Evolutionary conservation across 768 basidiomycete genomes (phyloP).

Genomic region (Mrakia frigida): DNA sequence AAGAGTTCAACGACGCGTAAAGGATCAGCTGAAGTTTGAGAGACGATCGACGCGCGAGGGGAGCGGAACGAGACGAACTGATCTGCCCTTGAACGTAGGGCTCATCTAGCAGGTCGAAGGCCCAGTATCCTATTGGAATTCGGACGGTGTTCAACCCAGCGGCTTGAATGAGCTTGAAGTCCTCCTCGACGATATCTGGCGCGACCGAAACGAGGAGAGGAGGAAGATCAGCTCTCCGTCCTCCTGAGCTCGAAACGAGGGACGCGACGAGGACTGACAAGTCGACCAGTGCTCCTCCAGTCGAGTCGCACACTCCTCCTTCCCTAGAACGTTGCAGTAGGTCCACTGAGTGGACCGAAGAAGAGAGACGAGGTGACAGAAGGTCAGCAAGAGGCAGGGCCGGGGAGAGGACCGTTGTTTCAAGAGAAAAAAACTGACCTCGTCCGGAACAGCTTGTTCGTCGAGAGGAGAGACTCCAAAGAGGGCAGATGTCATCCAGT

Average conservation of each 20-base stretch:
- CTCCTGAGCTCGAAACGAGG: not conserved
- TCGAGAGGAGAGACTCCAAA: not conserved
- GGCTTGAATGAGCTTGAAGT: conserved; percentile 21
- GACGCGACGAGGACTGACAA: not conserved
- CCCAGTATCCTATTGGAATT: conserved; percentile 30
- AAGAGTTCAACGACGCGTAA: not conserved
- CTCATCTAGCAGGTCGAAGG: conserved; percentile 22
- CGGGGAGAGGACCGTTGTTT: not conserved
- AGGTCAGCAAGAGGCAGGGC: not conserved
- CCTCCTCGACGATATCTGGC: conserved; percentile 23
- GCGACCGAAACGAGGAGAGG: not conserved
- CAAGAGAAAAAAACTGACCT: not conserved
- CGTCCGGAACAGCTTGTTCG: conserved; percentile 4
- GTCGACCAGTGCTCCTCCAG: conserved; percentile 22
- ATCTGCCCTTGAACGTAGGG: conserved; percentile 29
- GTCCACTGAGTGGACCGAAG: conserved; percentile 6
- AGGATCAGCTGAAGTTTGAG: not conserved
- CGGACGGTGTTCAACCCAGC: conserved; percentile 25
- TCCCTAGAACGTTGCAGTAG: conserved; percentile 25
- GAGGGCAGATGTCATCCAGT: conserved; percentile 8
- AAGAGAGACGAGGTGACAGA: not conserved
- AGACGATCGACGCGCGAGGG: not conserved
- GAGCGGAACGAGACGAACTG: not conserved
- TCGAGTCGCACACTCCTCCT: conserved; percentile 15
- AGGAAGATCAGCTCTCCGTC: not conserved